Evolutionary conservation across 805 yeast genomes (phyloP).

Genomic region (Candida mattraensis): DNA sequence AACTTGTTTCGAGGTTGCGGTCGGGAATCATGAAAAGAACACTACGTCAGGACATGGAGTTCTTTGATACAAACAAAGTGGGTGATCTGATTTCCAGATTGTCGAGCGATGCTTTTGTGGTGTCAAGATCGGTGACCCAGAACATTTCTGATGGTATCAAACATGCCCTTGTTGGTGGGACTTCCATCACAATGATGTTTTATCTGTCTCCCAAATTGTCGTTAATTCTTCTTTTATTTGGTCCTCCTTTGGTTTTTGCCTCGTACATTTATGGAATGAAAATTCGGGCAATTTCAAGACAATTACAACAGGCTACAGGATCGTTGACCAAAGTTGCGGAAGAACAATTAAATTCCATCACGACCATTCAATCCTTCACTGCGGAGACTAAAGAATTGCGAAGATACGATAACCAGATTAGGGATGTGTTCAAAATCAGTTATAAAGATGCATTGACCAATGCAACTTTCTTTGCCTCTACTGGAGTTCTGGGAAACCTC

Average conservation of each 20-base stretch:
- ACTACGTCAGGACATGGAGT: conserved; percentile 83
- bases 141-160: conserved; percentile 90
- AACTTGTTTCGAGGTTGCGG: conserved; percentile 80
- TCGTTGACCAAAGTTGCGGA: conserved; percentile 86
- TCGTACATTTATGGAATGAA: conserved; percentile 81
- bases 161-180: conserved; percentile 74
- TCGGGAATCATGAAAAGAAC: conserved; percentile 75
- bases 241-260: conserved; percentile 83
- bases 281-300: conserved; percentile 72
- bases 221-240: conserved; percentile 69
- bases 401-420: conserved; percentile 69
- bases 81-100: conserved; percentile 90
- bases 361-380: conserved; percentile 87
- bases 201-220: conserved; percentile 79
- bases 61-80: conserved; percentile 84
- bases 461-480: conserved; percentile 76
- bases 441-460: conserved; percentile 78
- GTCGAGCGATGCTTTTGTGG: conserved; percentile 87
- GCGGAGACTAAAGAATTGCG: conserved; percentile 80
- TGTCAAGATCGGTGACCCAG: conserved; percentile 81
- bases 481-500: conserved; percentile 81
- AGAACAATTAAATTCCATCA: conserved; percentile 82
- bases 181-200: conserved; percentile 91
- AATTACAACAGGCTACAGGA: conserved; percentile 84
- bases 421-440: conserved; percentile 68